Conservation (phyloP, 73 alveolate genomes). For the Paramecium primaurelia region DNA sequence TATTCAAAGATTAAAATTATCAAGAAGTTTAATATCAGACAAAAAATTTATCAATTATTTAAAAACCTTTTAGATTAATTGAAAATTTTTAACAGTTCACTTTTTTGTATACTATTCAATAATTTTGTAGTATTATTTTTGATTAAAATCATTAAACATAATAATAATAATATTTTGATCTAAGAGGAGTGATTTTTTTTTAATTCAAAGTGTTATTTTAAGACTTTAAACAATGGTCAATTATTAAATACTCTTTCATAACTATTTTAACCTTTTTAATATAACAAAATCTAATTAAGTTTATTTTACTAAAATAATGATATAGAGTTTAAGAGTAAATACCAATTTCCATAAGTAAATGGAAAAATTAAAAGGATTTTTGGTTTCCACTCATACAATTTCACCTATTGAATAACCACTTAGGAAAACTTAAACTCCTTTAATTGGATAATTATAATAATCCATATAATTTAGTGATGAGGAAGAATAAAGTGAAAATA, state of each 20-base stretch:
- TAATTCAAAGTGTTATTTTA: background rate
- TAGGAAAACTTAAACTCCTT: background rate
- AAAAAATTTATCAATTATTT: no score
- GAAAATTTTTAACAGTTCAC: no score
- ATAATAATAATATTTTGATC: background rate
- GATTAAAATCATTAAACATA: no score
- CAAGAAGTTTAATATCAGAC: no score
- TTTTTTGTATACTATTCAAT: no score
- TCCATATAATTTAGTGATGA: background rate
- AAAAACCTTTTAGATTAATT: no score
- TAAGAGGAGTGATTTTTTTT: background rate
- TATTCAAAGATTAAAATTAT: no score
- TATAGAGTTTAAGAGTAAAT: background rate
- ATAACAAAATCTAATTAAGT: background rate
- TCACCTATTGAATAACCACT: background rate
- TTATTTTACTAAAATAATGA: background rate
- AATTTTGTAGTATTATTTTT: no score
- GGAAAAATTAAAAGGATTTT: background rate
- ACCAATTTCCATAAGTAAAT: background rate
- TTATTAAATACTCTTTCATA: background rate
- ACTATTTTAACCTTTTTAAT: background rate
- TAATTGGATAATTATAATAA: background rate
- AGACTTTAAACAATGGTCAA: background rate
- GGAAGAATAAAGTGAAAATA: background rate
- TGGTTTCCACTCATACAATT: background rate